Base-by-base conservation (phyloP, 2,329 filamentous ascomycete genomes). In the Colletotrichum trifolii region DNA sequence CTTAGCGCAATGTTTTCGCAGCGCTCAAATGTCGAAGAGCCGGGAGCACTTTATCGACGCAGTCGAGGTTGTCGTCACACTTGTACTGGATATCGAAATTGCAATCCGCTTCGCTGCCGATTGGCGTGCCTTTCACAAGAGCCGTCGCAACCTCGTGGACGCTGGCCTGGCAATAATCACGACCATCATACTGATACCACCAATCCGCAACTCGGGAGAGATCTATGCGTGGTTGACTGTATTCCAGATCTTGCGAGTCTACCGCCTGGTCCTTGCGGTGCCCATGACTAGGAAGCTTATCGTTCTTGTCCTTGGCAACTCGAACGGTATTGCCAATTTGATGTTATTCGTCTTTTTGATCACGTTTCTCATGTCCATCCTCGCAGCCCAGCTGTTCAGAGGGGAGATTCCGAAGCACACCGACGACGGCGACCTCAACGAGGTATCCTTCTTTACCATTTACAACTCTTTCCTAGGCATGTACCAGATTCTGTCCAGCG, bases 401-500 rank as follows among this genome's bases (percentile, higher is more conserved):
- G 94, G 94, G 36, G 90, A 97, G 71, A 87, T 98, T 35, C 90
- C 92, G 1, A 71, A 83, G 38, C 71, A 82, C n/a, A 87, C 93
- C 69, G 77, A 81, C 2, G 75, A 79, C n/a, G 91, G 89, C 3
- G 81, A 91, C 2, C 78, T 85, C 3, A 88, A 92, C 67, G 79
- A 85, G 25, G 87, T 96, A 46, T 91, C 92, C 0, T 99, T 99
- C 75, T 89, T 88, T 74, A 92, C 93, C 43, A 96, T 99, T 40
- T 99, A 91, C 81, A 98, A 98, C 73, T 92, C 94, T 0, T 99
- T 99, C 73, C 83, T 99, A 13, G 96, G 94, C 61, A 98, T 99
- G 94, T 99, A 99, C 75, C 93, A 97, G 78, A 88, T 99, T 36
- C 81, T 99, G 48, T 97, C 96, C 9, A 97, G 93, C 72, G 96